Evolutionary conservation across 495 filamentous ascomycete species (phyloP).

Genomic region (Lentithecium fluviatile): DNA sequence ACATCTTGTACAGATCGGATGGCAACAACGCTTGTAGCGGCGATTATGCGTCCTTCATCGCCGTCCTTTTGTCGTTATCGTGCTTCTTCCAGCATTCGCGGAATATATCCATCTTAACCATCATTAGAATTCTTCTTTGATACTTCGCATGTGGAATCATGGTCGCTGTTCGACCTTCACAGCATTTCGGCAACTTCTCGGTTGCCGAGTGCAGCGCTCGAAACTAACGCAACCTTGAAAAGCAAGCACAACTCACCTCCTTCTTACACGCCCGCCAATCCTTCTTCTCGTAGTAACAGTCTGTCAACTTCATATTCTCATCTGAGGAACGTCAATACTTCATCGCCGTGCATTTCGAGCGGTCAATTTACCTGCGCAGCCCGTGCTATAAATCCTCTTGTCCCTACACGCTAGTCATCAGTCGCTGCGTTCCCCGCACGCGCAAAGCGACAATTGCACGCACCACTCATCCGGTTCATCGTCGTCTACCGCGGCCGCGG

Average conservation of each 20-base stretch:
- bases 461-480: constrained; percentile 97
- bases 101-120: constrained; percentile 81
- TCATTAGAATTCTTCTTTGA: constrained; percentile 4
- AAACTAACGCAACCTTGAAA: not conserved
- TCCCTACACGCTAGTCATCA: constrained; percentile 59
- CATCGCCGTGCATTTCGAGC: not conserved
- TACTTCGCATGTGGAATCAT: constrained; percentile 2
- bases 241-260: constrained; percentile 62
- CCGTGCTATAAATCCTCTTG: constrained; percentile 95
- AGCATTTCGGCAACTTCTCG: constrained; percentile 24
- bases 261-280: constrained; percentile 89
- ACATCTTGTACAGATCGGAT: not conserved
- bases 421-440: constrained; percentile 4
- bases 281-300: constrained; percentile 94
- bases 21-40: too few species aligned
- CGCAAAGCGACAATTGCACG: constrained; percentile 31
- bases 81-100: constrained; percentile 89
- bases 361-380: constrained; percentile 70
- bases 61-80: constrained; percentile 81
- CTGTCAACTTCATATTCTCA: constrained; percentile 86
- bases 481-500: constrained; percentile 58
- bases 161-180: not conserved
- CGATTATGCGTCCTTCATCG: constrained; percentile 60
- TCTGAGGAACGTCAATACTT: constrained; percentile 48
- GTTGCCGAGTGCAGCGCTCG: constrained; percentile 8